Evolutionary conservation across 306 rosid genomes (phyloP).

Genomic region (Cucurbita ficifolia): DNA sequence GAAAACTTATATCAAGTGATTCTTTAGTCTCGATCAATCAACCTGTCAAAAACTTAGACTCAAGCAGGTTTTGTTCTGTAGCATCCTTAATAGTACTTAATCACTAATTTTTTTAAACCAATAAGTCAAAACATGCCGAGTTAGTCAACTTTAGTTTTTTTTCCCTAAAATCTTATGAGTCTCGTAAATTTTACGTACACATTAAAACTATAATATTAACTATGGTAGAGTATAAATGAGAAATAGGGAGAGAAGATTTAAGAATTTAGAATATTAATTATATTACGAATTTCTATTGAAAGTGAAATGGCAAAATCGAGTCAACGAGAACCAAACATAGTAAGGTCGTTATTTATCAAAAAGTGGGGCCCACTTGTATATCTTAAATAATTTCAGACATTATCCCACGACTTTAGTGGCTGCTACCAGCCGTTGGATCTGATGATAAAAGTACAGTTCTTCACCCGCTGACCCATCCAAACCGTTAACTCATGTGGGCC

Average conservation of each 20-base stretch:
- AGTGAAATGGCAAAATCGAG: background rate
- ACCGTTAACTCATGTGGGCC: background rate
- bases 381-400: background rate
- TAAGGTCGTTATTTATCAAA: slow-evolving; percentile 2
- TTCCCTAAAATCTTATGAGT: no score
- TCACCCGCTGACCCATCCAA: background rate
- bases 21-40: background rate
- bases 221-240: no score
- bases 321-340: background rate
- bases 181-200: no score
- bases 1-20: background rate
- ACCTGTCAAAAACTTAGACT: background rate
- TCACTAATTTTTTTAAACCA: background rate
- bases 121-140: background rate
- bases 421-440: background rate
- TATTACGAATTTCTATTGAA: background rate
- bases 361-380: background rate
- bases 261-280: background rate
- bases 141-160: no score
- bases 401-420: background rate
- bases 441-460: background rate
- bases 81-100: background rate
- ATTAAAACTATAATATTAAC: no score
- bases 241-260: background rate
- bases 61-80: background rate